Conservation (phyloP, 495 filamentous ascomycete genomes). For the Cercophora samala region DNA sequence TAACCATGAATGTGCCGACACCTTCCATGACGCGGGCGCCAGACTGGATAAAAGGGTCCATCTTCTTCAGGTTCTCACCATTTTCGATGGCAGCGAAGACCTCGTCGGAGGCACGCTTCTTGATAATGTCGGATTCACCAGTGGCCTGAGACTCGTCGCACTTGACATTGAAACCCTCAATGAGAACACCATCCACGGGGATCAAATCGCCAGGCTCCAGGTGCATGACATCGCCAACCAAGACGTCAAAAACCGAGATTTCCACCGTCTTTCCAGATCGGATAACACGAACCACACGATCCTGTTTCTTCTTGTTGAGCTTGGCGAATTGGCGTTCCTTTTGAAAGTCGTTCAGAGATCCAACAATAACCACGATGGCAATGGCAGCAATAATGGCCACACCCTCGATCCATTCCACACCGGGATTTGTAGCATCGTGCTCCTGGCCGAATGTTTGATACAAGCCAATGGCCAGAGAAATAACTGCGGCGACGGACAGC, state of each 20-base stretch:
- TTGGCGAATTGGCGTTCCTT: conserved; percentile 78
- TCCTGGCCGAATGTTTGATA: conserved; percentile 59
- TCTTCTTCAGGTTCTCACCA: conserved; percentile 68
- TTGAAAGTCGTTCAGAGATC: conserved; percentile 73
- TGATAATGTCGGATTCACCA: conserved; percentile 78
- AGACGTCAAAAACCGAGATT: conserved; percentile 67
- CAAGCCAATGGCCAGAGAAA: conserved; percentile 69
- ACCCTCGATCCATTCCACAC: conserved; percentile 76
- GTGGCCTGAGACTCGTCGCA: conserved; percentile 83
- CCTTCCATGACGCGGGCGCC: conserved; percentile 91
- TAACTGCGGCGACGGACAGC: conserved; percentile 66
- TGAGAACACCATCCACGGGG: conserved; percentile 71
- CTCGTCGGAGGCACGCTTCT: conserved; percentile 68
- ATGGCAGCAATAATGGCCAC: conserved; percentile 76
- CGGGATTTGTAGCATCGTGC: conserved; percentile 41
- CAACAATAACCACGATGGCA: conserved; percentile 70
- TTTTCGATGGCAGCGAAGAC: conserved; percentile 78
- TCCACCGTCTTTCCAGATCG: conserved; percentile 71
- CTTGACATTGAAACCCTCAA: conserved; percentile 69
- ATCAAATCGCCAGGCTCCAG: conserved; percentile 73
- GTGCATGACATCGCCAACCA: conserved; percentile 70
- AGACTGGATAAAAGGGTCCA: conserved; percentile 93
- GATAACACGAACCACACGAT: conserved; percentile 71
- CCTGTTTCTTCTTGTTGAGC: conserved; percentile 76
- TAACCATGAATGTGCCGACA: conserved; percentile 80